A percentile compares a stretch with the other conserved stretches of the same genome.
Conservation (phyloP, 2,329 filamentous ascomycete species). For the Parastagonospora avenae region DNA sequence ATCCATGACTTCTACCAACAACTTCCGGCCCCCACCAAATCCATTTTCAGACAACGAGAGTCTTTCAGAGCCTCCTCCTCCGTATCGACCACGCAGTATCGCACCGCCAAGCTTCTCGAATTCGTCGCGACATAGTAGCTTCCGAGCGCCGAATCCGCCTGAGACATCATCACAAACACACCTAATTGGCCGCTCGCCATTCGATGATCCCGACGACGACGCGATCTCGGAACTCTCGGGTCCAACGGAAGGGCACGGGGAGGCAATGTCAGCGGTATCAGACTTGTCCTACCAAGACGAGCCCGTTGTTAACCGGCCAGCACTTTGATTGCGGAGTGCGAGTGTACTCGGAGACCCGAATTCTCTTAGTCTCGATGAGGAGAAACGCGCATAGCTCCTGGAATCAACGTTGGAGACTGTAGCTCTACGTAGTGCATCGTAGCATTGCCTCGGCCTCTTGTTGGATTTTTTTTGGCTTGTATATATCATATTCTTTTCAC, state of each 20-base stretch:
- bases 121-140: conserved; percentile 40
- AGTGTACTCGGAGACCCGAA: too few species aligned
- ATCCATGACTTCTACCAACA: conserved; percentile 31
- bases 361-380: not conserved
- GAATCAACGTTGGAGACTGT: too few species aligned
- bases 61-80: conserved; percentile 41
- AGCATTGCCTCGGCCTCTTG: too few species aligned
- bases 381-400: too few species aligned
- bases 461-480: too few species aligned
- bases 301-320: conserved; percentile 22
- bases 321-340: not conserved
- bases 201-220: conserved; percentile 38
- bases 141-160: conserved; percentile 21
- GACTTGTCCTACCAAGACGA: conserved; percentile 42
- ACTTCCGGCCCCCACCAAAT: conserved; percentile 24
- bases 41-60: conserved; percentile 39
- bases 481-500: too few species aligned
- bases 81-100: conserved; percentile 43
- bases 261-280: conserved; percentile 36
- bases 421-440: too few species aligned
- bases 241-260: conserved; percentile 19
- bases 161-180: conserved; percentile 25
- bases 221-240: conserved; percentile 37
- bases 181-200: conserved; percentile 38
- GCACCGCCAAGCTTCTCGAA: conserved; percentile 33